Evolutionary conservation across 495 filamentous ascomycete genomes (phyloP).

Genomic region (Friedmanniomyces endolithicus): DNA sequence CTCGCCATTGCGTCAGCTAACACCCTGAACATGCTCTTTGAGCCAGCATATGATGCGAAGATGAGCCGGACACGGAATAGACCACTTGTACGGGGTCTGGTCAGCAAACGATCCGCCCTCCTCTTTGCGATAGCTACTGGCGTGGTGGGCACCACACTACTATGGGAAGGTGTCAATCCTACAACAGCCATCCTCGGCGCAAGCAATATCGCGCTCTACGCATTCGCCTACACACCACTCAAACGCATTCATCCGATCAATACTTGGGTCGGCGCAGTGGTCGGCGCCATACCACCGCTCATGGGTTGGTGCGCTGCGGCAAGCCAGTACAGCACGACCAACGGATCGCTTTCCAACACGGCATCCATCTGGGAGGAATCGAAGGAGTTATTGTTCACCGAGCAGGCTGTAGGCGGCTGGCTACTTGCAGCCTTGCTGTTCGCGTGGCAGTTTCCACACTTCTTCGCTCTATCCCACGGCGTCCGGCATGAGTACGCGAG

Average conservation of each 20-base stretch:
- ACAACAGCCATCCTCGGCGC: conserved; percentile 78
- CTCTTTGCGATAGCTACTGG: conserved; percentile 66
- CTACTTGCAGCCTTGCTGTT: conserved; percentile 72
- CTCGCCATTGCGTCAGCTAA: conserved; percentile 80
- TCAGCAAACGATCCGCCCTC: conserved; percentile 62
- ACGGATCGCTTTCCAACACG: conserved; percentile 32
- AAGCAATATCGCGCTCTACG: conserved; percentile 78
- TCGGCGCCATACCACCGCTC: conserved; percentile 84
- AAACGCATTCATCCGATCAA: conserved; percentile 81
- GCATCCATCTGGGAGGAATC: conserved; percentile 5
- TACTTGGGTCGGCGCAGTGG: conserved; percentile 88
- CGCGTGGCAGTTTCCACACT: conserved; percentile 97
- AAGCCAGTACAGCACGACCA: conserved; percentile 69
- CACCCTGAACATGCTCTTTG: conserved; percentile 92
- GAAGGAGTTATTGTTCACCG: conserved; percentile 60
- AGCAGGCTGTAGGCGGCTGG: conserved; percentile 65
- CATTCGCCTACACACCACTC: conserved; percentile 80
- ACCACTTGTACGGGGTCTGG: conserved; percentile 72
- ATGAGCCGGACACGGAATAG: conserved; percentile 87
- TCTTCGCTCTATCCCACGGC: conserved; percentile 78
- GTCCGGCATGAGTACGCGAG: conserved; percentile 81
- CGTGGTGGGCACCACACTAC: conserved; percentile 46
- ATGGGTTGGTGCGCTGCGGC: conserved; percentile 98
- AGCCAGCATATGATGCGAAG: conserved; percentile 76
- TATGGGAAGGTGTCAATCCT: conserved; percentile 87